Evolutionary conservation across 352 stramenopile species (phyloP).

Genomic region (Phytophthora cryptogea): DNA sequence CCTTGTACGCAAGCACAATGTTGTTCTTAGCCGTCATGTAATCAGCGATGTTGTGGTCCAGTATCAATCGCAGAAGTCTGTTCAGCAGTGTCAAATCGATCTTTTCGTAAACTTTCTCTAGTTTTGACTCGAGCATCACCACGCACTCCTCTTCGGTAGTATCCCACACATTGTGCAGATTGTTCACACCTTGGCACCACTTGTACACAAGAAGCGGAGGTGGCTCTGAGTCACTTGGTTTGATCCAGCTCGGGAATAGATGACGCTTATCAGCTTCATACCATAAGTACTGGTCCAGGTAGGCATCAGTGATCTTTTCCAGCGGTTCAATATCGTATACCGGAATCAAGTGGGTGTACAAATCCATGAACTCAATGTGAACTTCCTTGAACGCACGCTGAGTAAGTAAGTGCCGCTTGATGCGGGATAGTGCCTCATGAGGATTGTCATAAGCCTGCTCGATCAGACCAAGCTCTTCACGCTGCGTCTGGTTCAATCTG

Average conservation of each 20-base stretch:
- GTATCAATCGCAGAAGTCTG: slow-evolving; percentile 97
- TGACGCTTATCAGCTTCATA: slow-evolving; percentile 99
- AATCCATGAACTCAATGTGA: slow-evolving; percentile 99
- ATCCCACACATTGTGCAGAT: slow-evolving; percentile 98
- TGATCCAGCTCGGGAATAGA: slow-evolving; percentile 99
- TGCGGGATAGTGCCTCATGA: slow-evolving; percentile 97
- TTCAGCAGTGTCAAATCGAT: slow-evolving; percentile 99
- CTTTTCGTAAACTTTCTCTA: slow-evolving; percentile 99
- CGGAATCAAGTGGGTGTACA: slow-evolving; percentile 98
- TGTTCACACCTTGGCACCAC: slow-evolving; percentile 99
- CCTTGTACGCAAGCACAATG: slow-evolving; percentile 98
- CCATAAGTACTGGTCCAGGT: slow-evolving; percentile 99
- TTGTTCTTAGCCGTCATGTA: slow-evolving; percentile 99
- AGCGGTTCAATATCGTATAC: slow-evolving; percentile 99
- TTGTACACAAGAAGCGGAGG: slow-evolving; percentile 99
- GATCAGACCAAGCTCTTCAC: slow-evolving; percentile 99
- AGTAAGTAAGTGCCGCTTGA: slow-evolving; percentile 99
- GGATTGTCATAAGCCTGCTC: slow-evolving; percentile 99
- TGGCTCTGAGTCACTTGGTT: slow-evolving; percentile 98
- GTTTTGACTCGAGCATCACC: slow-evolving; percentile 98
- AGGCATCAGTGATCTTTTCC: slow-evolving; percentile 99
- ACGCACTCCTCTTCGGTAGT: slow-evolving; percentile 98
- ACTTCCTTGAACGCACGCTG: slow-evolving; percentile 99
- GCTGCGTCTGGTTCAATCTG: slow-evolving; percentile 97
- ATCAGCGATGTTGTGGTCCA: slow-evolving; percentile 99